Evolutionary conservation across 2,329 filamentous ascomycete genomes (phyloP), one percentile per base, ranked within the genome.

Genomic region (Ilyonectria robusta): DNA sequence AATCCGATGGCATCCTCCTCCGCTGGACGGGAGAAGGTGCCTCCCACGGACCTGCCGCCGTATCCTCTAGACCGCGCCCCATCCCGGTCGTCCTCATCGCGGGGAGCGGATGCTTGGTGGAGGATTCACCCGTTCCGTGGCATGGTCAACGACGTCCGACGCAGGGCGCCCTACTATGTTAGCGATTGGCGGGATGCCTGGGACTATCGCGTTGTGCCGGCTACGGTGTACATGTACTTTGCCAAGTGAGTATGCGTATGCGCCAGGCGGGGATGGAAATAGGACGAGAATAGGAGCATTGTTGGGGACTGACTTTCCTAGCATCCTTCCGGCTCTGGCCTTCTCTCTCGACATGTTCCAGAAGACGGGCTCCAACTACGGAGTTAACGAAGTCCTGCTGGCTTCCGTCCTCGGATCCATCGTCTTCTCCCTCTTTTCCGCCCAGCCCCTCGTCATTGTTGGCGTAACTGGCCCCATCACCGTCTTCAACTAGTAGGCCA

Each of bases 341-440:
- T 97, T 97, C 82, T 96, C 93, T 1, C 86, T 97, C 59, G 94
- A 97, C 81, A 97, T 97, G 94, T 96, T 97, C 78, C 92, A 91
- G 68, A 95, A 95, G 81, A 97, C 94, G 0, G 85, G 91, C 68
- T 92, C 92, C 81, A 92, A 93, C 72, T 97, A 94, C 76, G 94
- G 94, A 57, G 94, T 97, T 65, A 97, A 97, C 78, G 94, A 97
- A 81, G 94, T 96, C 2, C 84, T 97, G n/a, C 84, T 97, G 42
- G 87, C 94, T 7, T 97, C 93, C 2, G 94, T 97, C 2, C 84
- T 97, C 8, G 94, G 92, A 2, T 88, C 93, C 6, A 89, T 95
- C 1, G 93, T 97, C 1, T 97, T 97, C 78, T 86, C 93, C 3
- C 72, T 97, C 1, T 87, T 94, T 68, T 92, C 94, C 8, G 93